Evolutionary conservation across 371 early-diverging fungal genomes (phyloP).

Genomic region (Apophysomyces sp.): DNA sequence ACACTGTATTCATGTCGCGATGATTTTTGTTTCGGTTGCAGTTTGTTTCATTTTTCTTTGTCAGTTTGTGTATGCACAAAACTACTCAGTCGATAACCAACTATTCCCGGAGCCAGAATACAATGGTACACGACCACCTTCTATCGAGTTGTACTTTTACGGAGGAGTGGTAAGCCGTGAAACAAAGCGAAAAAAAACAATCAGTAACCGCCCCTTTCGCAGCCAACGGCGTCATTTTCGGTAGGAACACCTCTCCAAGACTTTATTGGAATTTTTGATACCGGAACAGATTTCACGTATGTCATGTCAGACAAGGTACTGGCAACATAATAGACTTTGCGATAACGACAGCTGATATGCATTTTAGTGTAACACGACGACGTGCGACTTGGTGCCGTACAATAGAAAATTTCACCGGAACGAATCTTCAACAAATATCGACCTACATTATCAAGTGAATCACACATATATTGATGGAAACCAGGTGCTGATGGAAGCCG

Average conservation of each 20-base stretch:
- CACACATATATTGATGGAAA: constrained; percentile 28
- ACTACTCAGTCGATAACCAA: constrained; percentile 7
- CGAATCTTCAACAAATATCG: constrained; percentile 19
- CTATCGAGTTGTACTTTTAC: constrained; percentile 5
- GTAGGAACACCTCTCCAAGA: constrained; percentile 29
- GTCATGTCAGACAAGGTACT: constrained; percentile 19
- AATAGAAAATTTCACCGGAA: constrained; percentile 15
- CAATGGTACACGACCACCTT: constrained; percentile 4
- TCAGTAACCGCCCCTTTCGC: background rate
- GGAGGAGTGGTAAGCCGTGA: constrained; percentile 12
- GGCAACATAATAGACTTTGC: background rate
- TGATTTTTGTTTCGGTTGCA: background rate
- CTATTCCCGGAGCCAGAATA: constrained; percentile 4
- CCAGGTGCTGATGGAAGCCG: constrained; percentile 23
- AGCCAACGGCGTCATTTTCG: constrained; percentile 13
- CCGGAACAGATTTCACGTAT: constrained; percentile 29
- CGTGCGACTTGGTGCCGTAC: constrained; percentile 13
- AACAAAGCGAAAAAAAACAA: background rate
- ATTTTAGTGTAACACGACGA: constrained; percentile 17
- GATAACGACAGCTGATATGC: no score
- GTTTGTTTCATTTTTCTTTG: background rate
- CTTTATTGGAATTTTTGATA: constrained; percentile 31
- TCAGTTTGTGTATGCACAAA: background rate
- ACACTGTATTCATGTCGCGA: background rate
- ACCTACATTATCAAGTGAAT: constrained; percentile 15